Base-by-base conservation (phyloP, 768 basidiomycete genomes). In the Gloeopeniophorella convolvens region DNA sequence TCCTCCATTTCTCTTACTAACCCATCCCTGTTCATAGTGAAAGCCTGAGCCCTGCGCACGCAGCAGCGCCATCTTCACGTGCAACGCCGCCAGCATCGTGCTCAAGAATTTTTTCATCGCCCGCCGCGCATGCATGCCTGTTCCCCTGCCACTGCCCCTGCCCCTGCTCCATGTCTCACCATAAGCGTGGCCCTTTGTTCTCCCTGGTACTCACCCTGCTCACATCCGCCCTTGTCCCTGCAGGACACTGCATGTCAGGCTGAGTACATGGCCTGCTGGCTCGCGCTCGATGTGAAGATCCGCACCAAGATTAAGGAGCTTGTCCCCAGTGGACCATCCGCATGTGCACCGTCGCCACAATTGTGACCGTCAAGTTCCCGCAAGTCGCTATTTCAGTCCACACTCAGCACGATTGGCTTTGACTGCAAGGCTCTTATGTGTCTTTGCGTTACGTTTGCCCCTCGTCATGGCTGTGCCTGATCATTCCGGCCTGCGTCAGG, bases 361-460 rank as follows among this genome's bases (percentile, higher is more conserved):
- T 98, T 66, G 95, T 94, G 27, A 78, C 89, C 3, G 85, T 96
- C 31, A 96, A 99, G 65, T 78, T 99, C 15, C 92, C 93, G 0
- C 76, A 78, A 24, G 80, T 85, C 82, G 59, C 71, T 94, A 59
- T 80, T 77, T 63, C 86, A 96, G 54, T 79, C 92, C 2, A 94
- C 94, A 7, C 74, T 98, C 11, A 91, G 96, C 69, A 81, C 94
- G 16, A 91, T 99, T 69, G 96, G 96, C 39, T 97, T 83, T 69
- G 92, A 97, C 68, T 99, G 96, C 73, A 95, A 99, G 70, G 75
- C 81, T 48, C 89, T 96, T 72, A 94, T 97, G 61, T 63, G 94
- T 84, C 24, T 36, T 53, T 42, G 16, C 35, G 31, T 21, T 30
- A 18, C 26, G 2, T 28, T 36, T 47, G 20, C n/a, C n/a, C n/a